phyloP scores from a whole-genome alignment of 768 basidiomycete species.

The Mycena epipterygia region DNA sequence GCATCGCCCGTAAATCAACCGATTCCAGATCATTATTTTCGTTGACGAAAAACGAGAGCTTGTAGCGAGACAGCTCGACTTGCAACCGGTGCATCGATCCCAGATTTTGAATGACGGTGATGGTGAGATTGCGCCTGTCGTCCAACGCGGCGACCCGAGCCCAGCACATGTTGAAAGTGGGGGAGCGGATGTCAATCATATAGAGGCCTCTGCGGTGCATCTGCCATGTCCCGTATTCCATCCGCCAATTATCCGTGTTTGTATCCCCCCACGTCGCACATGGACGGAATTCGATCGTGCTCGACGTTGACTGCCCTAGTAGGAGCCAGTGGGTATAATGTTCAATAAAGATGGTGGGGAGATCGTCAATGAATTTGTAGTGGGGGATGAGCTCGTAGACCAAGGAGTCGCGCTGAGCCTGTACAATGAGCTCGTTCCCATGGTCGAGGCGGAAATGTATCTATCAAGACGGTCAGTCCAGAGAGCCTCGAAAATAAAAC shows the following conservation, averaged over 20 bases:
- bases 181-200: slow-evolving; percentile 46
- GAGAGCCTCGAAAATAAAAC: neutral
- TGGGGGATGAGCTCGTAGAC: slow-evolving; percentile 53
- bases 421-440: slow-evolving; percentile 46
- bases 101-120: slow-evolving; percentile 14
- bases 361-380: slow-evolving; percentile 41
- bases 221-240: slow-evolving; percentile 40
- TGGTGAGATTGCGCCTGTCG: slow-evolving; percentile 26
- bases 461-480: slow-evolving; percentile 37
- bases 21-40: slow-evolving; percentile 52
- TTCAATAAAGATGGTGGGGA: slow-evolving; percentile 46
- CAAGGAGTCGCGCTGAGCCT: slow-evolving; percentile 34
- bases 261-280: slow-evolving; percentile 43
- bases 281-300: slow-evolving; percentile 51
- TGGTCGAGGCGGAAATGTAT: slow-evolving; percentile 44
- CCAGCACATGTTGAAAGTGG: slow-evolving; percentile 41
- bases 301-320: slow-evolving; percentile 9
- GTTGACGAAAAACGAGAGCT: slow-evolving; percentile 56
- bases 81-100: slow-evolving; percentile 13
- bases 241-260: slow-evolving; percentile 45
- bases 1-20: slow-evolving; percentile 54
- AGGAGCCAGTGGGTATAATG: slow-evolving; percentile 53
- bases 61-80: slow-evolving; percentile 55
- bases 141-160: slow-evolving; percentile 39
- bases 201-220: slow-evolving; percentile 15